phyloP scores from a whole-genome alignment of 306 rosid species.

The Malus domestica region ASM211411v1 NC_041799.1:1210501-1211000 shows the following conservation, averaged over 20 bases:
- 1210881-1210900: slow-evolving; percentile 13
- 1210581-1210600: slow-evolving; percentile 20
- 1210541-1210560: slow-evolving; percentile 11
- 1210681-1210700: background rate
- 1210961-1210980: slow-evolving; percentile 23
- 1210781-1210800: slow-evolving; percentile 1
- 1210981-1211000: slow-evolving; percentile 57
- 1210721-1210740: background rate
- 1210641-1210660: slow-evolving; percentile 25
- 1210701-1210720: background rate
- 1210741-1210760: slow-evolving; percentile 20
- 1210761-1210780: slow-evolving; percentile 12
- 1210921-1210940: slow-evolving; percentile 31
- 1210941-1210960: slow-evolving; percentile 37
- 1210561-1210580: slow-evolving; percentile 15
- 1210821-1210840: slow-evolving; percentile 17
- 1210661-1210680: background rate
- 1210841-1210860: slow-evolving; percentile 12
- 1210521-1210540: slow-evolving; percentile 11
- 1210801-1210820: slow-evolving; percentile 1
- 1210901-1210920: slow-evolving; percentile 20
- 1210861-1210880: slow-evolving; percentile 14
- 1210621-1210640: slow-evolving; percentile 21
- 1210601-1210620: slow-evolving; percentile 11
- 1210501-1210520: slow-evolving; percentile 23